phyloP scores from a whole-genome alignment of 139 green algal genomes.

The Desmodesmus armatus region DNA sequence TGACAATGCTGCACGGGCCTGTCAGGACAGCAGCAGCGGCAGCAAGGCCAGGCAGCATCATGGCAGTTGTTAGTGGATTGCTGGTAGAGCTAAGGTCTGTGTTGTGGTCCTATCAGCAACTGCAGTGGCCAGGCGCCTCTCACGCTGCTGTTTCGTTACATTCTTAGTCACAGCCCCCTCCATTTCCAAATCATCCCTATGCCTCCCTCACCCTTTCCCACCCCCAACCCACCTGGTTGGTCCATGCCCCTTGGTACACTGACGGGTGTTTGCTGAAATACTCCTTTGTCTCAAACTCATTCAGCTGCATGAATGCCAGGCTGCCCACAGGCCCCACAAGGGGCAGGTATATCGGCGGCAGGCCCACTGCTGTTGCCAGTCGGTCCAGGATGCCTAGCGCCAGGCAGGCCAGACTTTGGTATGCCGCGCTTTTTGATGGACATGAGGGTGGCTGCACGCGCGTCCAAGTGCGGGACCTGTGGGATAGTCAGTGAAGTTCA shows the following conservation, averaged over 20 bases:
- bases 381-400: constrained; percentile 15
- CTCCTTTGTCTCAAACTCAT: constrained; percentile 44
- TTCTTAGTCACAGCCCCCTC: neutral
- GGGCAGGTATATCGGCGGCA: constrained; percentile 37
- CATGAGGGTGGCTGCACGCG: constrained; percentile 12
- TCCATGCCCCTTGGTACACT: constrained; percentile 41
- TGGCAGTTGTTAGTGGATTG: neutral
- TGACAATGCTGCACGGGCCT: neutral
- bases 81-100: neutral
- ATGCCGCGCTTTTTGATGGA: constrained; percentile 43
- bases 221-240: no score
- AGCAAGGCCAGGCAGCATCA: neutral
- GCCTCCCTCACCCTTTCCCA: neutral
- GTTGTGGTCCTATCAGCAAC: neutral
- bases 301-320: constrained; percentile 53
- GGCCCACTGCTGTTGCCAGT: neutral
- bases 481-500: no score
- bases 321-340: constrained; percentile 31
- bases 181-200: neutral
- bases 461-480: constrained; percentile 49
- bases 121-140: neutral
- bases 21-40: neutral
- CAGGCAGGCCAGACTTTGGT: constrained; percentile 23
- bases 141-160: neutral
- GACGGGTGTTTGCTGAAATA: constrained; percentile 46